Conservation (phyloP, 1,284 basidiomycete genomes). For the Leccinum subrobustum region DNA sequence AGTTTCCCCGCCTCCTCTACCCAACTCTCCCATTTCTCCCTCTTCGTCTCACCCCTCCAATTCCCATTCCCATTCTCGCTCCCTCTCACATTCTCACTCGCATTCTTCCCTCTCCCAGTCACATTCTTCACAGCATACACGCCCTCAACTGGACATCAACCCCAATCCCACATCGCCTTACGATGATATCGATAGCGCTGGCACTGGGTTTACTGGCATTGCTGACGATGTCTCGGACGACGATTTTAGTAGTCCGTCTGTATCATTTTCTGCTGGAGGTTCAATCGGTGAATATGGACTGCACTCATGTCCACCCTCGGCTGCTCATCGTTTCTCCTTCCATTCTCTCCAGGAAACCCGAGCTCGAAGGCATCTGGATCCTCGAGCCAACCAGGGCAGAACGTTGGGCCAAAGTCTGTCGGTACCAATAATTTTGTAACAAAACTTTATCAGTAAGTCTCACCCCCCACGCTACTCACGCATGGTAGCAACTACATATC, state of each 20-base stretch:
- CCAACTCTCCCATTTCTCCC: slow-evolving; percentile 23
- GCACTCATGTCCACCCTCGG: neutral
- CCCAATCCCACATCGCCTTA: slow-evolving; percentile 24
- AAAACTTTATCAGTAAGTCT: slow-evolving; percentile 76
- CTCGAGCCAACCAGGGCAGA: slow-evolving; percentile 35
- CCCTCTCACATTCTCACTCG: slow-evolving; percentile 23
- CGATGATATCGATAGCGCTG: slow-evolving; percentile 28
- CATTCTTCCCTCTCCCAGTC: slow-evolving; percentile 34
- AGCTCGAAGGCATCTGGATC: slow-evolving; percentile 16
- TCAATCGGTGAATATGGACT: slow-evolving; percentile 6
- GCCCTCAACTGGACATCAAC: slow-evolving; percentile 23
- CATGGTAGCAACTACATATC: neutral
- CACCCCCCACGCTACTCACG: slow-evolving; percentile 5
- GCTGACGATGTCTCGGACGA: slow-evolving; percentile 31
- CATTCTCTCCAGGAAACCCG: slow-evolving; percentile 3
- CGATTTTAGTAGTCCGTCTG: slow-evolving; percentile 24
- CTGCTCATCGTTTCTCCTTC: neutral
- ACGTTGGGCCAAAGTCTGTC: slow-evolving; percentile 54
- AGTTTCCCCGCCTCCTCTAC: slow-evolving; percentile 29
- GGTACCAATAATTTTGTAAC: slow-evolving; percentile 81
- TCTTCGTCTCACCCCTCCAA: slow-evolving; percentile 30
- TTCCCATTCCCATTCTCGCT: slow-evolving; percentile 28
- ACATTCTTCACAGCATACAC: slow-evolving; percentile 25
- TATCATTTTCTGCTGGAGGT: slow-evolving; percentile 14
- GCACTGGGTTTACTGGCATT: slow-evolving; percentile 10